Percentiles rank a stretch among this genome's conserved stretches.
Conservation (phyloP, 2,329 filamentous ascomycete species). For the Grosmannia serpens region DNA sequence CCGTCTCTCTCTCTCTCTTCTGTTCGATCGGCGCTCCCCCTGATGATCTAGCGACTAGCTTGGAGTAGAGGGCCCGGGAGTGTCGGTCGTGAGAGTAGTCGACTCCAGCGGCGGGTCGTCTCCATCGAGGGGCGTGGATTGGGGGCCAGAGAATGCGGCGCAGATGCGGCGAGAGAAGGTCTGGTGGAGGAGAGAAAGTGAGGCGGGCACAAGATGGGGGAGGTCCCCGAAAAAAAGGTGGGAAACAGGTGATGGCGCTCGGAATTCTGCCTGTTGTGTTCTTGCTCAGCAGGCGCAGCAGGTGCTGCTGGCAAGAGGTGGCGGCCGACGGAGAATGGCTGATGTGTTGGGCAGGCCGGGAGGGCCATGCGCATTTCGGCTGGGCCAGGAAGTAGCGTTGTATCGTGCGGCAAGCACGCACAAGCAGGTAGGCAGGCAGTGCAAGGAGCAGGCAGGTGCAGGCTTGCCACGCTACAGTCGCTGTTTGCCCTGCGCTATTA, state of each 20-base stretch:
- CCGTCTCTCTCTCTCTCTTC: background rate
- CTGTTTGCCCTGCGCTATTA: background rate
- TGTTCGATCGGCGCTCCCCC: background rate
- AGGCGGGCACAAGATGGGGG: background rate
- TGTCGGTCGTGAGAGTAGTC: background rate
- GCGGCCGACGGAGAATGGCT: too few species aligned
- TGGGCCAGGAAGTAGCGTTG: background rate
- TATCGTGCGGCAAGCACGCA: background rate
- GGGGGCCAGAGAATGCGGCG: background rate
- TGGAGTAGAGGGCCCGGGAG: background rate
- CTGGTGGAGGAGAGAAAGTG: background rate
- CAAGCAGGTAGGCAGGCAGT: background rate
- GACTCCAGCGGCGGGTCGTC: background rate
- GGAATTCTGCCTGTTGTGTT: background rate
- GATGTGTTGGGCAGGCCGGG: background rate
- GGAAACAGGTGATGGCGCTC: background rate
- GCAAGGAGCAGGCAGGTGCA: background rate
- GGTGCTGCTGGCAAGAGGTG: too few species aligned
- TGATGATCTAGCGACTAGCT: background rate
- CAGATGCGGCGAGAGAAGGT: background rate
- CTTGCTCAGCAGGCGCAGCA: too few species aligned
- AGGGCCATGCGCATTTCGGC: background rate
- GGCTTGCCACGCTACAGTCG: background rate
- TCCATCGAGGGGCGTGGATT: background rate
- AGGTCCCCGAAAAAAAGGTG: background rate